phyloP scores from a whole-genome alignment of 352 stramenopile species.

The Pythium coloratum region DNA sequence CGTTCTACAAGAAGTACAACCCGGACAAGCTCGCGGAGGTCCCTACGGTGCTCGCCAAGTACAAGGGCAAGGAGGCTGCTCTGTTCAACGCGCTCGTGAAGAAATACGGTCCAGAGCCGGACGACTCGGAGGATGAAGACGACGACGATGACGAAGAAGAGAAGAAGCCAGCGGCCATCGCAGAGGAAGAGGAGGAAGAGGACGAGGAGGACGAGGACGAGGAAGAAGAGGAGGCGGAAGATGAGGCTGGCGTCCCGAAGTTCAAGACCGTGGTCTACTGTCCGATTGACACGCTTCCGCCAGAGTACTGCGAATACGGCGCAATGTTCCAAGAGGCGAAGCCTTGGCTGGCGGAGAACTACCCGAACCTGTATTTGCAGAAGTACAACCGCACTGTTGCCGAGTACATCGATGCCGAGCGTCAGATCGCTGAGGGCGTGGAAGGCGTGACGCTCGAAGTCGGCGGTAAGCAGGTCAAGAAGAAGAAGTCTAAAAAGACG shows the following conservation, averaged over 20 bases:
- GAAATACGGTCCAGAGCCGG: conserved; percentile 84
- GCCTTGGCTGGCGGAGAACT: conserved; percentile 76
- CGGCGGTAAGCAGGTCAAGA: conserved; percentile 76
- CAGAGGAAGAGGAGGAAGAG: conserved; percentile 25
- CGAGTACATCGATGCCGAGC: conserved; percentile 74
- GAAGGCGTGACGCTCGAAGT: conserved; percentile 77
- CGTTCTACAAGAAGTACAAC: conserved; percentile 87
- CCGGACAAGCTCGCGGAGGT: conserved; percentile 76
- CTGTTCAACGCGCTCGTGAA: conserved; percentile 81
- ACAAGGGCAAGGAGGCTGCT: conserved; percentile 79
- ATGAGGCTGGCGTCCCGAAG: conserved; percentile 45
- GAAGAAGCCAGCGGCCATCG: conserved; percentile 8
- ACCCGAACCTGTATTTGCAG: conserved; percentile 63
- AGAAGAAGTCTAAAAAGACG: conserved; percentile 83
- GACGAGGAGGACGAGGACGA: conserved; percentile 48
- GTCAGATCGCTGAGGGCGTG: conserved; percentile 76
- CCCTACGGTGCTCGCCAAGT: conserved; percentile 62
- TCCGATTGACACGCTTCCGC: conserved; percentile 78
- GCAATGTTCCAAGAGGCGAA: conserved; percentile 86
- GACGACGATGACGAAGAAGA: conserved; percentile 41
- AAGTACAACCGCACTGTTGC: conserved; percentile 86
- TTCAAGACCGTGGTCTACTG: conserved; percentile 73
- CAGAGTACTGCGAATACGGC: conserved; percentile 87
- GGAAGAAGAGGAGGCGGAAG: conserved; percentile 40
- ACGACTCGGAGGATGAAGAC: conserved; percentile 69